phyloP scores from a whole-genome alignment of 2,329 filamentous ascomycete species.

The Epichloe sylvatica region DNA sequence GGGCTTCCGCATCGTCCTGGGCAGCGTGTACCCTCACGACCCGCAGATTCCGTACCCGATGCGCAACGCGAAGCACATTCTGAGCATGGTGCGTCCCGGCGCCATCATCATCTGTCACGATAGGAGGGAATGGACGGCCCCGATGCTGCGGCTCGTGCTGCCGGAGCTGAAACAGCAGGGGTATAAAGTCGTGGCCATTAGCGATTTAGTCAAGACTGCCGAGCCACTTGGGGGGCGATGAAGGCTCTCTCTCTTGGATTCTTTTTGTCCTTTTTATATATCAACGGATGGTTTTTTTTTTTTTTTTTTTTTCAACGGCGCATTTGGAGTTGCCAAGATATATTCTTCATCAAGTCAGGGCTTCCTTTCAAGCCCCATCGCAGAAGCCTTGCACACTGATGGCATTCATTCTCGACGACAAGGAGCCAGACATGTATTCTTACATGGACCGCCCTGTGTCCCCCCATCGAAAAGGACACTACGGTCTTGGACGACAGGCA shows the following conservation, averaged over 20 bases:
- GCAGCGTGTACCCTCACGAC: conserved; percentile 80
- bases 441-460: no score
- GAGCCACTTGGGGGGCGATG: conserved; percentile 15
- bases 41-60: conserved; percentile 60
- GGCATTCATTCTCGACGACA: no score
- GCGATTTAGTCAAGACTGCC: conserved; percentile 42
- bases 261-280: neutral
- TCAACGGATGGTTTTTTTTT: neutral
- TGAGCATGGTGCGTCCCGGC: conserved; percentile 66
- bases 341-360: neutral
- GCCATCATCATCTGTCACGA: conserved; percentile 81
- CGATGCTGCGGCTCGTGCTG: conserved; percentile 62
- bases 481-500: no score
- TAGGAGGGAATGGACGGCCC: conserved; percentile 64
- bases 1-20: conserved; percentile 62
- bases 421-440: no score
- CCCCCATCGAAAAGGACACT: no score
- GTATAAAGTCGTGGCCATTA: conserved; percentile 58
- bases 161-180: conserved; percentile 56
- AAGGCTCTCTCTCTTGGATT: neutral
- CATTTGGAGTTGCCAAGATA: neutral
- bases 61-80: conserved; percentile 63
- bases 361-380: neutral
- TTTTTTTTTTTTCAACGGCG: neutral
- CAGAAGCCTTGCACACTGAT: no score